phyloP scores from a whole-genome alignment of 768 basidiomycete genomes.

The Suillus bovinus region DNA sequence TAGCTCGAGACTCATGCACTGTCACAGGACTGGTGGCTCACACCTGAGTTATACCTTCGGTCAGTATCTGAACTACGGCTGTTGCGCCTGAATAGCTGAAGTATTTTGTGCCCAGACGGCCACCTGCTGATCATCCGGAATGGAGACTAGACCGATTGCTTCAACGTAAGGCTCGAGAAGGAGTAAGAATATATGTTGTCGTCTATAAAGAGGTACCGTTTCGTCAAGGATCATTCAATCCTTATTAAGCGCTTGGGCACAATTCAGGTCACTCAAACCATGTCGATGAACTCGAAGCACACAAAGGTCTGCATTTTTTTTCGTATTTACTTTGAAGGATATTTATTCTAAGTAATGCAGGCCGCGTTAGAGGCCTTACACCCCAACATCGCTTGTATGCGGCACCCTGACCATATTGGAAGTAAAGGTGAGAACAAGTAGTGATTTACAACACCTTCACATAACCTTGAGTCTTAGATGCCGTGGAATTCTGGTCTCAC shows the following conservation, averaged over 20 bases:
- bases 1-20: constrained; percentile 6
- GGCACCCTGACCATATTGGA: constrained; percentile 90
- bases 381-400: constrained; percentile 84
- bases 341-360: constrained; percentile 32
- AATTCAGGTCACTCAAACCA: constrained; percentile 79
- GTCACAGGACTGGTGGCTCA: constrained; percentile 86
- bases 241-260: constrained; percentile 1
- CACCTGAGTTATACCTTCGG: constrained; percentile 92
- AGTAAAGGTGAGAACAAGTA: constrained; percentile 51
- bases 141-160: constrained; percentile 88
- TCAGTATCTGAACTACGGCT: constrained; percentile 6
- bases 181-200: constrained; percentile 88
- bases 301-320: constrained; percentile 56
- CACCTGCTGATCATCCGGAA: constrained; percentile 80
- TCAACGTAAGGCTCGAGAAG: constrained; percentile 85
- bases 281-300: constrained; percentile 85
- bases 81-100: constrained; percentile 7
- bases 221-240: neutral
- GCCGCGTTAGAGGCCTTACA: constrained; percentile 79
- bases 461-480: constrained; percentile 44
- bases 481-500: constrained; percentile 87
- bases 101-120: constrained; percentile 45
- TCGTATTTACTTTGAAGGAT: neutral
- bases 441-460: neutral
- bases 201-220: constrained; percentile 88